Conservation (phyloP, 768 basidiomycete species). For the Lactarius akahatsu region DNA sequence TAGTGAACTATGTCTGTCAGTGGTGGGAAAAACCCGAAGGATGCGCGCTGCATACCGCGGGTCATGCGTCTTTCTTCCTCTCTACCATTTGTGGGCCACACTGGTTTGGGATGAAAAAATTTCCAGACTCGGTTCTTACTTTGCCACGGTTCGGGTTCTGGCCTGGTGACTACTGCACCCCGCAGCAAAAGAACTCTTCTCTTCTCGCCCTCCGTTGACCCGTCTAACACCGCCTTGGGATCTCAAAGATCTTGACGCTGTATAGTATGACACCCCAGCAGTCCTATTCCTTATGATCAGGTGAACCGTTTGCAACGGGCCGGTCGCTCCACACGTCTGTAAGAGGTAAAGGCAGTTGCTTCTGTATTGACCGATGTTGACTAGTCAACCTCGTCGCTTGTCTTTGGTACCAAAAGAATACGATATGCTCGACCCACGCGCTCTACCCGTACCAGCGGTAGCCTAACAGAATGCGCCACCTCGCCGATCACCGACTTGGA, state of each 20-base stretch:
- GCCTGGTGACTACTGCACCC: slow-evolving; percentile 40
- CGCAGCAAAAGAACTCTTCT: slow-evolving; percentile 27
- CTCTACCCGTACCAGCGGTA: slow-evolving; percentile 36
- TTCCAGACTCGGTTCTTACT: slow-evolving; percentile 46
- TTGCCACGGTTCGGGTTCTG: slow-evolving; percentile 38
- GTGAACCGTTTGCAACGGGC: slow-evolving; percentile 37
- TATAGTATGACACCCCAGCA: slow-evolving; percentile 12
- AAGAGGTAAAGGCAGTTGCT: slow-evolving; percentile 37
- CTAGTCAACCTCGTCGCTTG: slow-evolving; percentile 33
- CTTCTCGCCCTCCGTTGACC: slow-evolving; percentile 31
- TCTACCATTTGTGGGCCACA: slow-evolving; percentile 34
- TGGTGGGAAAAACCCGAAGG: neutral
- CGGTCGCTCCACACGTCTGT: slow-evolving; percentile 45
- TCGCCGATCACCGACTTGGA: slow-evolving; percentile 32
- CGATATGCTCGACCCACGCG: slow-evolving; percentile 50
- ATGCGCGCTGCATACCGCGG: neutral
- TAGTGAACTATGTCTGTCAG: neutral
- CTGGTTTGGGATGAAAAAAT: slow-evolving; percentile 36
- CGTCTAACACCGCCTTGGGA: slow-evolving; percentile 33
- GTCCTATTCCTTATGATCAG: slow-evolving; percentile 46
- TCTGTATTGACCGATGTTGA: slow-evolving; percentile 42
- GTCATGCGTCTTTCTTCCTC: neutral
- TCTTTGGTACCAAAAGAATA: slow-evolving; percentile 40
- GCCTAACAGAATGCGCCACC: slow-evolving; percentile 45
- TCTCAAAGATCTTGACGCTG: slow-evolving; percentile 31